Percentiles rank a stretch among this genome's conserved stretches.
Conservation (phyloP, 352 stramenopile genomes). For the Phytophthora capsici region DNA sequence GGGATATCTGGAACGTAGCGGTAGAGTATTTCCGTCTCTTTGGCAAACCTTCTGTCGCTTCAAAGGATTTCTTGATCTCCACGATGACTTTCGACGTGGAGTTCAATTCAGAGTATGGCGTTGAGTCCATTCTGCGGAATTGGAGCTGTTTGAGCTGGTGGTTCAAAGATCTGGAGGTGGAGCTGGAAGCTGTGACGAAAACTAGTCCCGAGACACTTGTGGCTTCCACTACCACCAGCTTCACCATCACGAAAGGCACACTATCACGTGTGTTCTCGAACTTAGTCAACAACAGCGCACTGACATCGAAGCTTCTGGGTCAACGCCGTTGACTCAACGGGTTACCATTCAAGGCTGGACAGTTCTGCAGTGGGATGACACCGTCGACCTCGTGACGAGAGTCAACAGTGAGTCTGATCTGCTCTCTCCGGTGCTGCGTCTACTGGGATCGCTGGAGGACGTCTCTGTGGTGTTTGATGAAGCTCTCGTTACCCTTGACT, state of each 20-base stretch:
- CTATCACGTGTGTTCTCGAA: not conserved
- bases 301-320: not conserved
- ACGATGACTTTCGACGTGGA: too few relatives aligned
- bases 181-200: too few relatives aligned
- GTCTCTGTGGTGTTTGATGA: not conserved
- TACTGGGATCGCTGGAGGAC: not conserved
- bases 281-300: not conserved
- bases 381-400: not conserved
- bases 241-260: not conserved
- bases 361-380: not conserved
- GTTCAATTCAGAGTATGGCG: too few relatives aligned
- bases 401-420: not conserved
- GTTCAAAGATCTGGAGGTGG: not conserved
- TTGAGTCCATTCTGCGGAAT: too few relatives aligned
- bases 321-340: too few relatives aligned
- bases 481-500: too few relatives aligned
- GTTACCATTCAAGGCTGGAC: not conserved
- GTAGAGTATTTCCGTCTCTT: not conserved
- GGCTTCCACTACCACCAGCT: not conserved
- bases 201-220: not conserved
- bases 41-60: too few relatives aligned
- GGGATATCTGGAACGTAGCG: not conserved
- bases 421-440: not conserved
- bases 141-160: not conserved
- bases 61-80: too few relatives aligned